Percentiles rank a stretch among this genome's conserved stretches.
Conservation (phyloP, 805 yeast species). For the Nakazawaea pomicola region DNA sequence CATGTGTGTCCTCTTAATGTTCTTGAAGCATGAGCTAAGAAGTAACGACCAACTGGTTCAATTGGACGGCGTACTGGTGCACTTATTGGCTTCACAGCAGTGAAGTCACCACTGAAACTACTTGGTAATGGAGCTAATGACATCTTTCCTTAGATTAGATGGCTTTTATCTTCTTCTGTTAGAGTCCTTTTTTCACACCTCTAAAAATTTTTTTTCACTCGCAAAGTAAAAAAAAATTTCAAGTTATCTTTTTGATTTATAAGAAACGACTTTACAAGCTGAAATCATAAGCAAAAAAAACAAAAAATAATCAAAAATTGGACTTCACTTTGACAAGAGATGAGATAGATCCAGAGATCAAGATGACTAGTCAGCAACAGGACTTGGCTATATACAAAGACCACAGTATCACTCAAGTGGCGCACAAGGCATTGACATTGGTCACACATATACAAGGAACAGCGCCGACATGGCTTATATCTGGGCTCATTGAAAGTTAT, state of each 20-base stretch:
- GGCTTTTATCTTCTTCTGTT: conserved; percentile 1
- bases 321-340: too few relatives aligned
- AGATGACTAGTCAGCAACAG: conserved; percentile 42
- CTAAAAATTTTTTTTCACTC: neutral
- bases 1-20: conserved; percentile 95
- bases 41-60: conserved; percentile 96
- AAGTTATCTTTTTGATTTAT: neutral
- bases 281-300: neutral
- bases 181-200: too few relatives aligned
- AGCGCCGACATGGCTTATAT: conserved; percentile 58
- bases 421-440: conserved; percentile 24
- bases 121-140: conserved; percentile 51
- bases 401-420: conserved; percentile 33
- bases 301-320: neutral
- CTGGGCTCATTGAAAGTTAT: conserved; percentile 48
- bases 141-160: conserved; percentile 21
- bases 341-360: conserved; percentile 2
- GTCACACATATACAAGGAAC: conserved; percentile 46
- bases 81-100: conserved; percentile 44
- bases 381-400: conserved; percentile 52
- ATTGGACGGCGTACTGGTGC: conserved; percentile 72
- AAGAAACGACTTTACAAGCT: neutral
- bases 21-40: conserved; percentile 95
- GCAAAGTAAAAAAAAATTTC: conserved; percentile 5
- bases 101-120: conserved; percentile 47